Evolutionary conservation across 2,329 filamentous ascomycete genomes (phyloP), one percentile per base, ranked within the genome.

Genomic region (Corynespora cassiicola): DNA sequence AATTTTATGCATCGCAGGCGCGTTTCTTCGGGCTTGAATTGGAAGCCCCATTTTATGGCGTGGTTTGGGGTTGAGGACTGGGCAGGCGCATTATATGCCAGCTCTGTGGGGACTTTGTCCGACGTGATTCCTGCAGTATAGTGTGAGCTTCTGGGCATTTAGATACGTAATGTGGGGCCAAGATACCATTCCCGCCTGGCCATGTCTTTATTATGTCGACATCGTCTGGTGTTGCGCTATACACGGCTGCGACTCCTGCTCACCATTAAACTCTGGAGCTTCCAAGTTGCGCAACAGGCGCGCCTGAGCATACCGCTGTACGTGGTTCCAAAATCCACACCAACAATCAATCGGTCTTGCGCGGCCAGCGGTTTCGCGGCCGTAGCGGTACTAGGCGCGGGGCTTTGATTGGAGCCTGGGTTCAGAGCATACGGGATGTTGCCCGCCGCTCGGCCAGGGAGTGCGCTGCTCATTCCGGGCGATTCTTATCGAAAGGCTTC

Each of bases 251-350:
- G 42, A 88, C 85, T 37, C 81, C 84, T 63, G 29, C 45, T 16
- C 12, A 24, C 8, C 9, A 12, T 36, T 63, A 32, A 61, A 49
- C 31, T 24, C 33, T 22, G 27, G 11, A 26, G 22, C 22, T 24
- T n/a, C 22, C 22, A 24, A 24, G 22, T n/a, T 24, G 22, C n/a
- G 22, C 22, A 8, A 24, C 22, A 24, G n/a, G 8, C n/a, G n/a
- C 22, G 7, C 22, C 22, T 24, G n/a, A 23, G 52, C 56, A 31
- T 40, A 82, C 86, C 87, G 27, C 84, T 88, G 61, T 88, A 91
- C 2, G 87, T 91, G n/a, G 88, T 91, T 10, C 88, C 88, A 71
- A 91, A 91, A 64, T 91, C 88, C 6, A 91, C 82, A 6, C 87
- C 88, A 21, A 91, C 86, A 53, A 90, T 87, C 51, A 90, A 69